Conservation (phyloP, 306 rosid genomes). For the Rosa multiflora region DNA sequence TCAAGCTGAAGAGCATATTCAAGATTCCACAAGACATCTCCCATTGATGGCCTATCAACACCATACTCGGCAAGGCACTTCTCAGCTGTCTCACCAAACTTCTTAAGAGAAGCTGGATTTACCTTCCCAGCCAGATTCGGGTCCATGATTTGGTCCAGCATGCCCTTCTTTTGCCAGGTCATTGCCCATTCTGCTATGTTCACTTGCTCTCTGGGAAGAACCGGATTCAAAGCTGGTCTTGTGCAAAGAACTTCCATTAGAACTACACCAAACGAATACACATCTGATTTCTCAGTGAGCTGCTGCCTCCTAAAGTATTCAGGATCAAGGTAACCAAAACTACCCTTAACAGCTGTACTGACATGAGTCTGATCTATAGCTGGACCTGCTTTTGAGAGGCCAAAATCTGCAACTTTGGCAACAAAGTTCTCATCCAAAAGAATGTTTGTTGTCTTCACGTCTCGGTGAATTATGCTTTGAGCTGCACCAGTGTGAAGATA, state of each 20-base stretch:
- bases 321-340: constrained; percentile 97
- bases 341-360: constrained; percentile 97
- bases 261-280: constrained; percentile 95
- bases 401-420: constrained; percentile 97
- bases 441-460: constrained; percentile 95
- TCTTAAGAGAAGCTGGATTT: constrained; percentile 83
- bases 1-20: constrained; percentile 95
- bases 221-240: constrained; percentile 95
- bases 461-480: constrained; percentile 92
- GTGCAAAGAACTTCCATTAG: constrained; percentile 96
- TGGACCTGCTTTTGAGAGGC: constrained; percentile 95
- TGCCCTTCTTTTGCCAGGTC: constrained; percentile 94
- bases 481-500: constrained; percentile 96
- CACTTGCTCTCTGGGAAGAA: constrained; percentile 92
- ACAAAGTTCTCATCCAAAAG: constrained; percentile 91
- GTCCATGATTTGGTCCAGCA: constrained; percentile 97
- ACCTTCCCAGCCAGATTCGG: constrained; percentile 76
- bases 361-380: constrained; percentile 96
- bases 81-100: constrained; percentile 94
- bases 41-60: constrained; percentile 97
- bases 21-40: constrained; percentile 91
- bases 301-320: constrained; percentile 96
- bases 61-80: constrained; percentile 93
- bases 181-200: constrained; percentile 99
- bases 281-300: constrained; percentile 98